A percentile compares a stretch with the other conserved stretches of the same genome.
phyloP scores from a whole-genome alignment of 257 asterid genomes.

The Nicotiana benthamiana region DNA sequence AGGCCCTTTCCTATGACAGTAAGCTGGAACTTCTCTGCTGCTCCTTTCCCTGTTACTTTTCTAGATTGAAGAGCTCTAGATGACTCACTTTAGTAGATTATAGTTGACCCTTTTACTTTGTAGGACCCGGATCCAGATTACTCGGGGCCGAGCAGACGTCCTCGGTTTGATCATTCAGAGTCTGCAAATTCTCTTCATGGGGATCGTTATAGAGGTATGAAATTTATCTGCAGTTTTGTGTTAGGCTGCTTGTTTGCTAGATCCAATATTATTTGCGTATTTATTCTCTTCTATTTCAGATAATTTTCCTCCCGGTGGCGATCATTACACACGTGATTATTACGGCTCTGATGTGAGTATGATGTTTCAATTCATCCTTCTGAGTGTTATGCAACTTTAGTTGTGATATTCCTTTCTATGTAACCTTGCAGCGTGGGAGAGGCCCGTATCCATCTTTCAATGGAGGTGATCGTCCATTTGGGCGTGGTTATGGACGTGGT shows the following conservation, averaged over 20 bases:
- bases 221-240: slow-evolving; percentile 4
- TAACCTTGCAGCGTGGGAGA: slow-evolving; percentile 31
- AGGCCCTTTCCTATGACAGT: slow-evolving; percentile 45
- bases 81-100: neutral
- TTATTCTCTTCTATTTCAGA: slow-evolving; percentile 16
- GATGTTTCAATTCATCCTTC: slow-evolving; percentile 8
- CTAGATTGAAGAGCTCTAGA: neutral
- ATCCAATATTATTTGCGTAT: neutral
- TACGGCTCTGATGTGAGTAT: slow-evolving; percentile 42
- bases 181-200: slow-evolving; percentile 31
- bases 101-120: neutral
- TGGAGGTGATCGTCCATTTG: slow-evolving; percentile 33
- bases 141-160: slow-evolving; percentile 40
- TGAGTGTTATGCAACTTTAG: neutral
- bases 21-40: slow-evolving; percentile 15
- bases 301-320: slow-evolving; percentile 29
- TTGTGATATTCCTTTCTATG: slow-evolving; percentile 14
- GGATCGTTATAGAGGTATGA: slow-evolving; percentile 32
- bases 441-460: slow-evolving; percentile 25
- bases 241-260: slow-evolving; percentile 6
- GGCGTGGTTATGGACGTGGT: slow-evolving; percentile 34
- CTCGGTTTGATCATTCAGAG: slow-evolving; percentile 36
- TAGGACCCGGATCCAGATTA: slow-evolving; percentile 43
- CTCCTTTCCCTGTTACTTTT: neutral
- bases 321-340: slow-evolving; percentile 30